Evolutionary conservation across 306 rosid species (phyloP), one percentile per base, ranked within the genome.

Genomic region (Quercus ilex): DNA sequence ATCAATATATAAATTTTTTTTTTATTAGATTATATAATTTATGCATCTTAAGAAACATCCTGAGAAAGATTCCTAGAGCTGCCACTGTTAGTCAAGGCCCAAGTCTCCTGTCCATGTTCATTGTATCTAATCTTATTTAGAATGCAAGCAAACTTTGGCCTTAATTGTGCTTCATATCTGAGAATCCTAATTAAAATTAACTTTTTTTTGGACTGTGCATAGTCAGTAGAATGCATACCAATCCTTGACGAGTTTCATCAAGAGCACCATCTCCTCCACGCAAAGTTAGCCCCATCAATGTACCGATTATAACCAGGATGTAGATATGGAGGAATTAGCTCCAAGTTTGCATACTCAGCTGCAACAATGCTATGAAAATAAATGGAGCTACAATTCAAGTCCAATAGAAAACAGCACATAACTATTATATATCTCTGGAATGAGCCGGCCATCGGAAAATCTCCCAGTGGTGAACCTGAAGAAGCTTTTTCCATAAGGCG

Each of bases 211-310:
- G 43, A 7, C 10, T 38, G 43, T 38, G 0, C 43, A 38, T 38
- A 38, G 43, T 38, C 43, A 7, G 10, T 38, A 38, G 43, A 38
- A 38, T 38, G 43, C 43, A 38, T 12, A 31, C n/a, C 71, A 21
- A 5, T 15, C 71, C 71, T 30, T 65, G 71, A 65, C 12, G 3
- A 69, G 21, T 65, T 65, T 65, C 71, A 65, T 12, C 46, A 4
- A 65, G 71, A 30, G 6, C 6, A 65, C 43, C 46, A 31, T 49
- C 46, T 28, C 71, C 71, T 65, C n/a, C 95, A 88, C 6, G 95
- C 92, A 74, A 91, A 88, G 74, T 88, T 91, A 4, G 79, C 59
- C 59, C 59, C 59, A 55, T 55, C 21, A 55, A 6, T 1, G 56
- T 79, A 87, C 2, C 63, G 41, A 30, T 68, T 5, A 8, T 46